Evolutionary conservation across 345 rosid genomes (phyloP).

Genomic region (Salix brachista): DNA sequence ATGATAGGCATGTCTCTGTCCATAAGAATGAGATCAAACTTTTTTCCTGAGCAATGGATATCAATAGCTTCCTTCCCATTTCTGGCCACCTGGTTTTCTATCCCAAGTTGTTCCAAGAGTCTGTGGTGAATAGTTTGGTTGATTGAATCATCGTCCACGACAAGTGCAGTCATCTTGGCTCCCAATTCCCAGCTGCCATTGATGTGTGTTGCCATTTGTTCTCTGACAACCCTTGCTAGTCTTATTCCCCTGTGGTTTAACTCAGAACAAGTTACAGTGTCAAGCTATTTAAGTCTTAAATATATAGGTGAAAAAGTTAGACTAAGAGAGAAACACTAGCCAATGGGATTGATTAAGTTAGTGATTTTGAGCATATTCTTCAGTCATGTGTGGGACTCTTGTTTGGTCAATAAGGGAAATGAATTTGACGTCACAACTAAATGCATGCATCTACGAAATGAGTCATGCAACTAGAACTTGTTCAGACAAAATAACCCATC

Average conservation of each 20-base stretch:
- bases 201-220: background rate
- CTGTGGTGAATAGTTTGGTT: conserved; percentile 48
- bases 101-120: conserved; percentile 50
- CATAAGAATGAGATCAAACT: conserved; percentile 78
- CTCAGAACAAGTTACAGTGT: background rate
- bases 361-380: background rate
- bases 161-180: conserved; percentile 40
- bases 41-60: conserved; percentile 47
- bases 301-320: background rate
- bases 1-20: conserved; percentile 87
- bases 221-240: background rate
- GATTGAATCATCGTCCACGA: conserved; percentile 58
- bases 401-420: conserved; percentile 1
- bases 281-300: background rate
- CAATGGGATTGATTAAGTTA: background rate
- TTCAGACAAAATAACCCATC: background rate
- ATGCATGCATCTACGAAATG: conserved; percentile 4
- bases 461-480: background rate
- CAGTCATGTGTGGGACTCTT: background rate
- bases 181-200: background rate
- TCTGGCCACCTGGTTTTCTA: conserved; percentile 38
- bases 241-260: background rate
- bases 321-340: background rate
- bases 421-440: conserved; percentile 6
- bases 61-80: conserved; percentile 81